Evolutionary conservation across 345 rosid genomes (phyloP).

Genomic region (Draba incana): DNA sequence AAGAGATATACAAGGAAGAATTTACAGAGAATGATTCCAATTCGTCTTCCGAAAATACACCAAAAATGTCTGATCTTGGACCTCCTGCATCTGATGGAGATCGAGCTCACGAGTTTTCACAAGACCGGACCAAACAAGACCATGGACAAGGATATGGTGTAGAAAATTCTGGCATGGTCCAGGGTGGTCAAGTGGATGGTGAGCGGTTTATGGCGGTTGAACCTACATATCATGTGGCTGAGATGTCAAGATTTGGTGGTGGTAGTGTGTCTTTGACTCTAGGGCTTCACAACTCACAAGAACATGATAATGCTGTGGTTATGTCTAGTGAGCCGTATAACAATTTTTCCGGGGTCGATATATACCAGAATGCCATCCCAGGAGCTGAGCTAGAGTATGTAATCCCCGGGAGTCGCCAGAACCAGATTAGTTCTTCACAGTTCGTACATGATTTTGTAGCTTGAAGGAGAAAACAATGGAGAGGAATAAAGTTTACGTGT

Average conservation of each 20-base stretch:
- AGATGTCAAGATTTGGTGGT: conserved; percentile 62
- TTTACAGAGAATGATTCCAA: conserved; percentile 82
- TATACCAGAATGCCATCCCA: conserved; percentile 55
- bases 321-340: conserved; percentile 50
- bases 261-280: conserved; percentile 79
- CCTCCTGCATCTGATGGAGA: conserved; percentile 16
- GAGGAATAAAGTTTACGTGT: conserved; percentile 30
- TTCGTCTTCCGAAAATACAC: conserved; percentile 76
- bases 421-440: conserved; percentile 68
- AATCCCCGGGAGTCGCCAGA: conserved; percentile 66
- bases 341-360: conserved; percentile 37
- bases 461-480: conserved; percentile 33
- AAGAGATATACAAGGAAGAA: conserved; percentile 99
- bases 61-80: conserved; percentile 47
- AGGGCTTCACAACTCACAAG: conserved; percentile 80
- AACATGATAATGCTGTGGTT: conserved; percentile 50
- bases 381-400: conserved; percentile 53
- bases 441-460: conserved; percentile 80
- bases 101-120: conserved; percentile 37
- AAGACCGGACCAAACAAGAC: conserved; percentile 46
- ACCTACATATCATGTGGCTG: conserved; percentile 48
- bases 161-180: conserved; percentile 49
- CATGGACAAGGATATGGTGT: conserved; percentile 45
- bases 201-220: conserved; percentile 21
- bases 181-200: conserved; percentile 57